Evolutionary conservation across 1,284 basidiomycete genomes (phyloP), one percentile per base, ranked within the genome.

Genomic region (Cutaneotrichosporon cavernicola): DNA sequence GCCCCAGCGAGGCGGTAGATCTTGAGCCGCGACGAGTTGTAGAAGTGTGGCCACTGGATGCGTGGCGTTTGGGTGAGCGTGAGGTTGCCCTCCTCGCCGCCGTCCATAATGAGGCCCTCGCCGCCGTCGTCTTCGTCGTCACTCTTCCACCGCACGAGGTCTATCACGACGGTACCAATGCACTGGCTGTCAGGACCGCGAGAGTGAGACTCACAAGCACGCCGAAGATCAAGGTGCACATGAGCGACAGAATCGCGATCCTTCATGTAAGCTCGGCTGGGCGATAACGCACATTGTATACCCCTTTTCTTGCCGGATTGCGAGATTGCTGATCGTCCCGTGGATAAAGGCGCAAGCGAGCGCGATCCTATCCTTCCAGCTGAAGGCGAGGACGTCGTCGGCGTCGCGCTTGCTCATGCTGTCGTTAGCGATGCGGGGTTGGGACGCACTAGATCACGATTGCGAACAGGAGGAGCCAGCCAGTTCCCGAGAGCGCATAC

Each of bases 11-110:
- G 13, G 36, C 53, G 53, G 22, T 56, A 56, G 5, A 36, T 8
- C 21, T 21, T n/a, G 21, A 56, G 36, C n/a, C 53, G 36, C 18
- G 34, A 10, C 9, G 53, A 38, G 53, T 22, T 26, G 53, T 38
- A 56, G 36, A 38, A 56, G n/a, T 18, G 10, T 21, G 53, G 53
- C 53, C 53, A 56, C 10, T 32, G 6, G n/a, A 40, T 36, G 7
- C 16, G 16, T 5, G 16, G 10, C 5, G 14, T 26, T 13, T 38
- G 36, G n/a, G 34, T 40, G 21, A 56, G 53, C 22, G 53, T 26
- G 11, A 56, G 21, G 4, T n/a, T 36, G 32, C 53, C 53, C n/a
- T 56, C 53, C n/a, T 56, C 53, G 34, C 53, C 53, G 14, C 34
- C 53, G 18, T 56, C 53, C 11, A 38, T 21, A 21, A 56, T 21